Base-by-base conservation (phyloP, 2,329 filamentous ascomycete species). In the Tricladium varicosporioides region DNA sequence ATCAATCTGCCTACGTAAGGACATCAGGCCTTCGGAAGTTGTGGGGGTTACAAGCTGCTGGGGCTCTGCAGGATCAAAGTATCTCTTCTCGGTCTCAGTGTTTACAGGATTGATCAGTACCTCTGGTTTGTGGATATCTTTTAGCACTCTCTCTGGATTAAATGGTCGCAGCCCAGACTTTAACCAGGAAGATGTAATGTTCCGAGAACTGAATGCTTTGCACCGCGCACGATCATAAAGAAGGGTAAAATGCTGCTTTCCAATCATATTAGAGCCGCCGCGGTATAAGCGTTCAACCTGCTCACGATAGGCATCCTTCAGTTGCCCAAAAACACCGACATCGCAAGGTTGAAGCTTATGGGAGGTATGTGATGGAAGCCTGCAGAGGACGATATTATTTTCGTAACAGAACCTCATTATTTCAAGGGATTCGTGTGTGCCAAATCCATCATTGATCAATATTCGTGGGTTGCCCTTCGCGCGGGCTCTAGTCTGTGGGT, bases 381-480 rank as follows among this genome's bases (percentile, higher is more conserved):
- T 7, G 13, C 32, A 36, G 1, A 65, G 56, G 40, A 61, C 43
- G 48, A 67, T 69, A 51, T 67, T 67, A 31, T 68, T 65, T 43
- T 65, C 56, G 42, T 65, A 65, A 59, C 59, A 69, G 48, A 66
- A 69, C 59, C 63, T 52, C 46, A 66, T 57, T 49, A 62, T 48
- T 60, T 74, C 65, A 18, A 71, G 67, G 5, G 68, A 70, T 56
- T 74, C 65, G 53, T 75, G 68, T 15, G 67, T 71, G 14, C 63
- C 63, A 52, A 74, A 72, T 48, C 72, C 63, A 55, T 75, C 65
- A 18, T 57, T 70, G 15, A 74, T 71, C 16, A 74, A 63, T 2
- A 73, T 54, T 1, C 70, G 68, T 59, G 64, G 70, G 55, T 65
- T 70, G 8, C 63, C 33, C 19, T 71, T 62, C 54, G 69, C 71